Percentiles rank a stretch among this genome's conserved stretches.
These are phyloP conservation scores for Phaeodactylum tricornutum DNA, from an alignment of 108 stramenopile species.

Conservation along the genomic window DNA sequence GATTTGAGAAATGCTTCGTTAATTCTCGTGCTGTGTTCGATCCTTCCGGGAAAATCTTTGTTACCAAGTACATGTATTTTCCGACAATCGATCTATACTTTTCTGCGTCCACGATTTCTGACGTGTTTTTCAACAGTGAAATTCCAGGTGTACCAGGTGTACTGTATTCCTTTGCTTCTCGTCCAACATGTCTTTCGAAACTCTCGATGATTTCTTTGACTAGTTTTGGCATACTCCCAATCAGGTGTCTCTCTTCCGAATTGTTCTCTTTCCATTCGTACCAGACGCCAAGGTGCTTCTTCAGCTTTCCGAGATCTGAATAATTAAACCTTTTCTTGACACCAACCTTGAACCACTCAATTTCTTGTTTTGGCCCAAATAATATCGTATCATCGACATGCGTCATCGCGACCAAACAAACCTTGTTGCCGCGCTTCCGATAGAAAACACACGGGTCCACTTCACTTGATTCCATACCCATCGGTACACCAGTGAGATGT, in stretches of 20 bases:
- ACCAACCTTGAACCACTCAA: conserved; percentile 8
- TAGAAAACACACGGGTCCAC: conserved; percentile 4
- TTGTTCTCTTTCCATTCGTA: conserved; percentile 5
- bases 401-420: conserved; percentile 1
- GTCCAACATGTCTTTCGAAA: not conserved
- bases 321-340: conserved; percentile 10
- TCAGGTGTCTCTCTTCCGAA: not conserved
- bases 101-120: not conserved
- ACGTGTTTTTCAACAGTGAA: conserved; percentile 3
- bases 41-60: conserved; percentile 9
- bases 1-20: conserved; percentile 1
- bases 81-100: conserved; percentile 11
- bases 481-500: not conserved
- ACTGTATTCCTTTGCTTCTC: conserved; percentile 4
- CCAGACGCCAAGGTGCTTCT: conserved; percentile 12
- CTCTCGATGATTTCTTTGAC: not conserved
- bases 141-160: conserved; percentile 11
- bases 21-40: conserved; percentile 8
- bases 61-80: conserved; percentile 8
- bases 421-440: not conserved
- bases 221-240: not conserved
- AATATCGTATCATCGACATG: conserved; percentile 18
- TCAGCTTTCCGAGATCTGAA: conserved; percentile 8
- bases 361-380: not conserved
- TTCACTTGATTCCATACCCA: not conserved